Conservation (phyloP, 1,284 basidiomycete species). For the Ganoderma boninense region DNA sequence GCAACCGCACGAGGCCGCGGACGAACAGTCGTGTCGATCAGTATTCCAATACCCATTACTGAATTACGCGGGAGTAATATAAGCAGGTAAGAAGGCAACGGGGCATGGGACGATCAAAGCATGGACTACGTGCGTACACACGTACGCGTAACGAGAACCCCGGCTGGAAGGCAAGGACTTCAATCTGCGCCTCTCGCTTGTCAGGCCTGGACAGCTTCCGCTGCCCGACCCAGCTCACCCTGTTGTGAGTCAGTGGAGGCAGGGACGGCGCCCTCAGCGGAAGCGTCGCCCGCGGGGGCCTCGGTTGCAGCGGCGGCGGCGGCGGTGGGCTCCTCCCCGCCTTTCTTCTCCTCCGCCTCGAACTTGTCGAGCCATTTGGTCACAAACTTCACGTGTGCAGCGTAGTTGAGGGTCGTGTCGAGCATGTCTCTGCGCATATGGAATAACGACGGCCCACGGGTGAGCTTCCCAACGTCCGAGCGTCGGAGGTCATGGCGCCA, state of each 20-base stretch:
- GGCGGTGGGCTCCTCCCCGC: conserved; percentile 26
- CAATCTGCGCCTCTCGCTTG: not conserved
- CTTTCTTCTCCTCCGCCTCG: conserved; percentile 46
- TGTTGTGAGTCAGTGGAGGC: conserved; percentile 18
- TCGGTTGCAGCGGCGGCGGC: conserved; percentile 25
- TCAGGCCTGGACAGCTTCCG: conserved; percentile 30
- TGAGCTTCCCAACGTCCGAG: conserved; percentile 4
- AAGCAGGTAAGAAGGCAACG: conserved; percentile 11
- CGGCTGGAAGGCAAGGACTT: not conserved
- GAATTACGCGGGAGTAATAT: conserved; percentile 10
- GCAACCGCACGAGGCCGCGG: conserved; percentile 1
- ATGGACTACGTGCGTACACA: conserved; percentile 1
- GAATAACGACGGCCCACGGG: not conserved
- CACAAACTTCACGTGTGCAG: conserved; percentile 73
- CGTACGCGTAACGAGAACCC: not conserved
- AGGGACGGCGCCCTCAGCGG: conserved; percentile 16
- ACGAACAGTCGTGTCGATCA: not conserved
- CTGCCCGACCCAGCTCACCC: conserved; percentile 27
- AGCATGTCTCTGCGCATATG: conserved; percentile 55
- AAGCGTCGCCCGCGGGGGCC: conserved; percentile 19
- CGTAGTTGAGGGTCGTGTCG: conserved; percentile 66
- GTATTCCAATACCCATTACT: not conserved
- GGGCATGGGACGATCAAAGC: not conserved
- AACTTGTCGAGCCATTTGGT: conserved; percentile 68
- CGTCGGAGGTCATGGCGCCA: not conserved